Base-by-base conservation (phyloP, 345 rosid species). In the Draba incana region DNA sequence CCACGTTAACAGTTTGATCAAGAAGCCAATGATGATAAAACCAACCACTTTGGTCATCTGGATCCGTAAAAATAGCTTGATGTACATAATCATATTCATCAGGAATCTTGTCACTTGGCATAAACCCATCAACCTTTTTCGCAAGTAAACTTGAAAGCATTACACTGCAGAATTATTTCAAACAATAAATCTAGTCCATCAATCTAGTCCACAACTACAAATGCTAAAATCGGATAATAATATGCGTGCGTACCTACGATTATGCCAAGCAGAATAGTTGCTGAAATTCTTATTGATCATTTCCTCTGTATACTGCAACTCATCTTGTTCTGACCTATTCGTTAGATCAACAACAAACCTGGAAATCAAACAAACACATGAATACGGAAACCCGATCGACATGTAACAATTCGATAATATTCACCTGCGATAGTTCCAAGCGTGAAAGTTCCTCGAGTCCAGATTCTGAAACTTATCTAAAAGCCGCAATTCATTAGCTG, bases 241-340 rank as follows among this genome's bases (percentile, higher is more conserved):
- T 61, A 69, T 41, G 43, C 83, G 5, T 78, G 20, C 20, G 20
- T 28, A 93, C 98, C 98, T 87, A 44, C 92, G 92, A 80, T 89
- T 87, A 75, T 94, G 99, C 99, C 97, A 94, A 0, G 97, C 99
- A 57, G 99, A 94, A 78, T 94, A 94, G 81, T 87, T 91, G 78
- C 97, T 91, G 77, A 94, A 79, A 81, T 89, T 82, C 0, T 39
- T 72, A 66, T 71, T 62, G 41, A 94, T 91, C 82, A 87, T 69
- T 74, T 81, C 78, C 67, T 82, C 79, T 1, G 92, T 91, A 52
- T 86, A 79, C 75, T 87, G 75, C 70, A 91, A 56, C 49, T 94
- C 99, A 78, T 94, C 96, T 80, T 85, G 85, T 14, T 84, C 77
- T 1, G 96, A 85, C 70, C 85, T 85, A 47, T 85, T 85, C 84